Conservation (phyloP, 495 filamentous ascomycete species). For the Xeromyces bisporus region DNA sequence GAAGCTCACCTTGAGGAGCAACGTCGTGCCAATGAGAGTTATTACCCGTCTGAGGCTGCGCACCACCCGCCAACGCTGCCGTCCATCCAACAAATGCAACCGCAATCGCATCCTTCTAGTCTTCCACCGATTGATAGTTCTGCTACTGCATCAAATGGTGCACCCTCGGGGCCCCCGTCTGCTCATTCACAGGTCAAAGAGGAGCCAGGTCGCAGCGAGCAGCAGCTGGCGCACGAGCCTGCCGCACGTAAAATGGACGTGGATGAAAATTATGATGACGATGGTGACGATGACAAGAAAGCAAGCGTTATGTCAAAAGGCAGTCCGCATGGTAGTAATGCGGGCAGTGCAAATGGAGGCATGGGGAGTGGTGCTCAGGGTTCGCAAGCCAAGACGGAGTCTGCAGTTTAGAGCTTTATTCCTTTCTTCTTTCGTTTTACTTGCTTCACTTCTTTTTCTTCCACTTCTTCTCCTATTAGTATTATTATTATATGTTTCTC, state of each 20-base stretch:
- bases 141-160: constrained; percentile 42
- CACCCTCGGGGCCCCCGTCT: constrained; percentile 33
- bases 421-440: constrained; percentile 1
- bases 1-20: constrained; percentile 55
- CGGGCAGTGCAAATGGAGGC: constrained; percentile 15
- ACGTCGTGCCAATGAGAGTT: constrained; percentile 53
- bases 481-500: background rate
- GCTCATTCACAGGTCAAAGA: constrained; percentile 27
- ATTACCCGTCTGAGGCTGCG: constrained; percentile 80
- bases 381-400: constrained; percentile 20
- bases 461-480: background rate
- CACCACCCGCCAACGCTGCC: constrained; percentile 66
- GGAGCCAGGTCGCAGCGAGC: constrained; percentile 34
- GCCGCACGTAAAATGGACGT: constrained; percentile 91
- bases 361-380: constrained; percentile 16
- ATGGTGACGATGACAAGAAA: constrained; percentile 67
- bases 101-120: constrained; percentile 28
- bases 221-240: constrained; percentile 50
- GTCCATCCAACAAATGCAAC: constrained; percentile 56
- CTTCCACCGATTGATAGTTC: constrained; percentile 41
- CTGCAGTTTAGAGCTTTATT: constrained; percentile 12
- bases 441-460: constrained; percentile 1
- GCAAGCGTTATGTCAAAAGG: constrained; percentile 19
- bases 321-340: constrained; percentile 24
- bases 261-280: constrained; percentile 92